A percentile compares a stretch with the other conserved stretches of the same genome.
Evolutionary conservation across 75 land plant genomes (phyloP).

Genomic region (Larix kaempferi): DNA sequence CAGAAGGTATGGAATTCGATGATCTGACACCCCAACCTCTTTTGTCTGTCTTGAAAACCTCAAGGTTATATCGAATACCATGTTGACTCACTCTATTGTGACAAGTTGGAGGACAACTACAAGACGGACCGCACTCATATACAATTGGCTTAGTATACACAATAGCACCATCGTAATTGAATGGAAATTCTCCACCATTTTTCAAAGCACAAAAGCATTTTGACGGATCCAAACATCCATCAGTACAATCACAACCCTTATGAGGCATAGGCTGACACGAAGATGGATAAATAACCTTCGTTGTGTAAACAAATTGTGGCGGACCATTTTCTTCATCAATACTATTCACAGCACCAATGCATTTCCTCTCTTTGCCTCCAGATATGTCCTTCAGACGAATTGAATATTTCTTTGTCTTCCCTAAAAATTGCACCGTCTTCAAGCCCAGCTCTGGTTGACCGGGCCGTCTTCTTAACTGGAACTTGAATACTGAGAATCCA

Average conservation of each 20-base stretch:
- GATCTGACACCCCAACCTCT: conserved; percentile 32
- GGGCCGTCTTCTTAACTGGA: conserved; percentile 25
- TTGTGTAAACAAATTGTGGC: conserved; percentile 1
- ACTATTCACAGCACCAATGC: conserved; percentile 19
- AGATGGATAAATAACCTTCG: conserved; percentile 5
- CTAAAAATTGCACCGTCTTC: conserved; percentile 2
- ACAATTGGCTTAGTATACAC: conserved; percentile 17
- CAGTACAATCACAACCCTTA: conserved; percentile 18
- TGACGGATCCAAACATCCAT: conserved; percentile 6
- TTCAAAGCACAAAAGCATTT: conserved; percentile 15
- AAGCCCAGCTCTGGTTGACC: conserved; percentile 36
- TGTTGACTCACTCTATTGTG: conserved; percentile 14
- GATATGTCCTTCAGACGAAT: conserved; percentile 17
- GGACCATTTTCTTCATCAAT: conserved; percentile 5
- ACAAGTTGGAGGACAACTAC: conserved; percentile 14
- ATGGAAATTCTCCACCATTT: conserved; percentile 20
- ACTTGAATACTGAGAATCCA: conserved; percentile 47
- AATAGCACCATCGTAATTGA: conserved; percentile 13
- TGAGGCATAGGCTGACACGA: conserved; percentile 8
- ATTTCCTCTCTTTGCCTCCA: conserved; percentile 14
- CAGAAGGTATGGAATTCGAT: conserved; percentile 9
- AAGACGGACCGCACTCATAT: conserved; percentile 18
- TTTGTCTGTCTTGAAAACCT: too few relatives aligned
- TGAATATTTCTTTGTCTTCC: conserved; percentile 1
- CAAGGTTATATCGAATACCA: too few relatives aligned